These are phyloP conservation scores for Heliosperma pusillum DNA, from an alignment of 148 eudicot genomes.

Conservation along the genomic window DNA sequence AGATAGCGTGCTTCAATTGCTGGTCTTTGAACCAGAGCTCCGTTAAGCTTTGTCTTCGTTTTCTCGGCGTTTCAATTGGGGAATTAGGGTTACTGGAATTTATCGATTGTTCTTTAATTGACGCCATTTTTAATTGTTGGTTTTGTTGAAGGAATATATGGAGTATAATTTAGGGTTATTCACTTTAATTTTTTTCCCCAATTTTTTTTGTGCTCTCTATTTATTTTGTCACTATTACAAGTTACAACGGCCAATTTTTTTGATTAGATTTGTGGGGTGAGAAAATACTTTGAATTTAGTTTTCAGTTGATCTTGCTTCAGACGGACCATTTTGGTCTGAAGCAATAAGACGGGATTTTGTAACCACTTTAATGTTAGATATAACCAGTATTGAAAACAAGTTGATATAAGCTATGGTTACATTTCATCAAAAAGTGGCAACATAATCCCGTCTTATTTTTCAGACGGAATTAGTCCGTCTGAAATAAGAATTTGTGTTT, in stretches of 20 bases:
- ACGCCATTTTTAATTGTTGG: constrained; percentile 23
- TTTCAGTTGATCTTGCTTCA: too few relatives aligned
- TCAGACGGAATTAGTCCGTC: too few relatives aligned
- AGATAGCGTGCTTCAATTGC: constrained; percentile 43
- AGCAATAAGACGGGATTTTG: too few relatives aligned
- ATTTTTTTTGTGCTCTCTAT: constrained; percentile 3
- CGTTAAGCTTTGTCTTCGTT: constrained; percentile 38
- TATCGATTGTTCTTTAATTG: constrained; percentile 24
- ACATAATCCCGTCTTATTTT: too few relatives aligned
- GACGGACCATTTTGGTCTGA: too few relatives aligned
- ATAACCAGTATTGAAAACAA: too few relatives aligned
- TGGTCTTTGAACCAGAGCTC: constrained; percentile 51
- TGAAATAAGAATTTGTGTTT: too few relatives aligned
- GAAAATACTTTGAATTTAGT: background rate
- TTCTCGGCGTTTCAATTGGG: constrained; percentile 25
- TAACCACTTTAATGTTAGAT: too few relatives aligned
- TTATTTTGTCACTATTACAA: constrained; percentile 17
- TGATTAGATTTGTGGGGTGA: constrained; percentile 36
- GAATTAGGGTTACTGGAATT: constrained; percentile 24
- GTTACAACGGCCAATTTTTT: constrained; percentile 40
- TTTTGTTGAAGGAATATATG: background rate
- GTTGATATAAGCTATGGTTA: too few relatives aligned
- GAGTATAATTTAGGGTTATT: constrained; percentile 18
- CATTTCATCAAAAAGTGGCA: too few relatives aligned
- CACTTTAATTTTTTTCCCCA: constrained; percentile 15